Evolutionary conservation across 2,329 filamentous ascomycete genomes (phyloP).

Genomic region (Pseudogymnoascus sp.): DNA sequence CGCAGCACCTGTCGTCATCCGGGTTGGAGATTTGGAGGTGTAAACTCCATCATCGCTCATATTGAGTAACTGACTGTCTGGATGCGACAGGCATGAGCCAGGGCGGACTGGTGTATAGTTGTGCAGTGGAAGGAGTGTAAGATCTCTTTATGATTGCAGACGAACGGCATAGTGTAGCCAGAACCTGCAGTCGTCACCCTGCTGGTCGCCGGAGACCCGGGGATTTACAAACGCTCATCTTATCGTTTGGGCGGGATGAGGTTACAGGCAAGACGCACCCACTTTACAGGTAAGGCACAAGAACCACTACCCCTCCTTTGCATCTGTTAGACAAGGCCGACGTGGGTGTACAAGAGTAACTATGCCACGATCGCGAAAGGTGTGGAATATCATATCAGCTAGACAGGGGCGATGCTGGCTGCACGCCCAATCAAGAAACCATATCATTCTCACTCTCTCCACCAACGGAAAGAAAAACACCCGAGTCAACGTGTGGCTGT

Average conservation of each 20-base stretch:
- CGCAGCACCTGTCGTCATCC: neutral
- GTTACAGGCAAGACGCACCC: neutral
- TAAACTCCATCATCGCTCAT: conserved; percentile 1
- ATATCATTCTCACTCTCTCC: neutral
- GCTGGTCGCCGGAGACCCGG: neutral
- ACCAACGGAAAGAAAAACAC: neutral
- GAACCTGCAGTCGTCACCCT: neutral
- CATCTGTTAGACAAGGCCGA: neutral
- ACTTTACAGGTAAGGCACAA: neutral
- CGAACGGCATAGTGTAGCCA: neutral
- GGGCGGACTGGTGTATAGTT: neutral
- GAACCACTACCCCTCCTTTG: neutral
- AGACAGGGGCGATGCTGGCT: neutral
- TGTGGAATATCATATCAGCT: neutral
- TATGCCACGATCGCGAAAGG: neutral
- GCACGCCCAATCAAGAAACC: neutral
- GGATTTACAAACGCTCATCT: neutral
- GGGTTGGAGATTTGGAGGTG: neutral
- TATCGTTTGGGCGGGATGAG: neutral
- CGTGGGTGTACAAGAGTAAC: neutral
- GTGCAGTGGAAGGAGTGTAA: conserved; percentile 1
- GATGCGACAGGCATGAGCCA: neutral
- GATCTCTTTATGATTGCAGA: neutral
- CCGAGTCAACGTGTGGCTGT: neutral
- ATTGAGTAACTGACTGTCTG: neutral